Percentiles rank a stretch among this genome's conserved stretches.
Conservation (phyloP, 164 flowering plant species). For the Cinnamomum chago region DNA sequence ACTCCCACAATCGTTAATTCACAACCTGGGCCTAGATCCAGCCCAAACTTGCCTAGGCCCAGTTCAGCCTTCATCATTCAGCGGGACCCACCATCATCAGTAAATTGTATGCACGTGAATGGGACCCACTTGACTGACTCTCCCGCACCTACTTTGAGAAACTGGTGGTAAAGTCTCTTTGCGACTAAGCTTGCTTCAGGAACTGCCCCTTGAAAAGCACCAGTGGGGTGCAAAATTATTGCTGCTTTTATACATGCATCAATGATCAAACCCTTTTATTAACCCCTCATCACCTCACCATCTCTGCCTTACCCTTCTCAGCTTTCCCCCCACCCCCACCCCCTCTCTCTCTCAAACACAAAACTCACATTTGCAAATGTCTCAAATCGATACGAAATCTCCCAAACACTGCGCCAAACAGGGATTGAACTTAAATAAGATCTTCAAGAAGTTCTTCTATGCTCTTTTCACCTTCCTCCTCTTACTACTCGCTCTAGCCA, state of each 20-base stretch:
- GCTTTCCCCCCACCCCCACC: not conserved
- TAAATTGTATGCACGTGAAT: not conserved
- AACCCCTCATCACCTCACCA: not conserved
- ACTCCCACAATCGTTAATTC: too few relatives aligned
- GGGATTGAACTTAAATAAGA: constrained; percentile 17
- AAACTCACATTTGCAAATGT: constrained; percentile 14
- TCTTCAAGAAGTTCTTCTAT: constrained; percentile 20
- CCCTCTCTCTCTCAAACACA: not conserved
- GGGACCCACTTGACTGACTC: not conserved
- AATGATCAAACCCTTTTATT: not conserved
- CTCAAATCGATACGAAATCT: constrained; percentile 14
- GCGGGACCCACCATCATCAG: not conserved
- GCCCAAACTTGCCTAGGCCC: not conserved
- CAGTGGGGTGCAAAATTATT: not conserved
- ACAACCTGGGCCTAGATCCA: too few relatives aligned
- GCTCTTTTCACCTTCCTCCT: constrained; percentile 17
- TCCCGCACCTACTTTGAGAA: not conserved
- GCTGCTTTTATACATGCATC: not conserved
- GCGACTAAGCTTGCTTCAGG: not conserved
- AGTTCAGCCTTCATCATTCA: not conserved
- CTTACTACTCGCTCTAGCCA: constrained; percentile 12
- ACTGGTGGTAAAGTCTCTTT: not conserved
- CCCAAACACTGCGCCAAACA: constrained; percentile 30
- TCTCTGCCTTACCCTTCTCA: not conserved
- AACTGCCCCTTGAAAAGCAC: not conserved